A percentile compares a stretch with the other conserved stretches of the same genome.
phyloP scores from a whole-genome alignment of 2,329 filamentous ascomycete genomes.

The Talaromyces sp. region DNA sequence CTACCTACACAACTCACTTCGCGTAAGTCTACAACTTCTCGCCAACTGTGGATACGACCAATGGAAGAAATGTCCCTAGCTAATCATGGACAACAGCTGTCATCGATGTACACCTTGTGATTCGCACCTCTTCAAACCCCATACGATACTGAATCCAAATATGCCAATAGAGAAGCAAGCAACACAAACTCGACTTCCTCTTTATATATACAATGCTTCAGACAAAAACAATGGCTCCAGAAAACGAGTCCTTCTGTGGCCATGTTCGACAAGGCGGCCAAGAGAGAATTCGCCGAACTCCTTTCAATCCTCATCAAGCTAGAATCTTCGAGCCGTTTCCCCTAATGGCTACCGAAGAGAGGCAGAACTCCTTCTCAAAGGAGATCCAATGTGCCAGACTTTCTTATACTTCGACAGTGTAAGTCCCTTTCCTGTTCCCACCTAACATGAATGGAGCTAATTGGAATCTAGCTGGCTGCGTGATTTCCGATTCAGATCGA shows the following conservation, averaged over 20 bases:
- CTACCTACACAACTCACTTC: neutral
- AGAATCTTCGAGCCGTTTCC: neutral
- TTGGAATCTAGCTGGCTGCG: neutral
- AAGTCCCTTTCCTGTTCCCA: too few relatives aligned
- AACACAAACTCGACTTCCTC: neutral
- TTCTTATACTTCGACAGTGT: too few relatives aligned
- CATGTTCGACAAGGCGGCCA: neutral
- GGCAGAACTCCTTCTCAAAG: neutral
- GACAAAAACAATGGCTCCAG: neutral
- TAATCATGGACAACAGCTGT: neutral
- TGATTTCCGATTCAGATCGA: neutral
- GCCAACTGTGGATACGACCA: neutral
- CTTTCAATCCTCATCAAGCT: neutral
- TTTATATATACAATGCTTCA: neutral
- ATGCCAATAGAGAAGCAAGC: too few relatives aligned
- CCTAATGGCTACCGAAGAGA: neutral
- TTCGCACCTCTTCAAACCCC: neutral
- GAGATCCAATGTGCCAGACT: neutral
- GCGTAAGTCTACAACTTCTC: neutral
- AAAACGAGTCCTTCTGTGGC: neutral
- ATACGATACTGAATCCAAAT: neutral
- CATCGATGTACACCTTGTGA: neutral
- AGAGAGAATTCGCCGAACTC: neutral
- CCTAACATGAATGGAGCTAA: neutral
- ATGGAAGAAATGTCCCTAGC: neutral